Evolutionary conservation across 768 basidiomycete species (phyloP), one percentile per base, ranked within the genome.

Genomic region (Termitomyces sp.): DNA sequence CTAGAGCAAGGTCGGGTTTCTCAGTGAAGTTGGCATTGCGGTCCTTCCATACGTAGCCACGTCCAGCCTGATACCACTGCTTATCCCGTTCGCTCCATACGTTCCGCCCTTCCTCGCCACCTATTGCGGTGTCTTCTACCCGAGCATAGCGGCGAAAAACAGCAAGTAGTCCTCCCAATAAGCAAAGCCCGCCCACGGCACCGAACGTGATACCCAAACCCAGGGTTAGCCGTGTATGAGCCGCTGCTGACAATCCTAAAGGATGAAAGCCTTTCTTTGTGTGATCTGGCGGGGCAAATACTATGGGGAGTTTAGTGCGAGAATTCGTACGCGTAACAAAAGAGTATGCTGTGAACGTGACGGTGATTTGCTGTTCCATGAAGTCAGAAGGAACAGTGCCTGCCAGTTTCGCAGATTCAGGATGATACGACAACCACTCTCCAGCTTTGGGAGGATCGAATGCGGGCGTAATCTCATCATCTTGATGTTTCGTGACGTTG

Each of bases 261-360:
- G 71, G 72, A 60, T 68, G 74, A 27, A 66, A 67, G 2, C 68
- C 65, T 37, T 77, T 73, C 59, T 80, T 73, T 23, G 70, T 69
- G 61, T 72, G 70, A 57, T 75, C 69, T 44, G 67, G 54, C 34
- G 75, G 61, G 42, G 77, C 67, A 55, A 85, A 68, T 53, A 77
- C 73, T 31, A 91, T 73, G 1, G 77, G 69, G 17, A 90, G 74
- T 54, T 62, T 79, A 1, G 86, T 76, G 63, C 89, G 87, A 19
- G 89, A 91, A 1, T 83, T 88, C 16, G 89, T 86, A 62, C 85
- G 89, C 2, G 85, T 89, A 19, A 78, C 54, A 37, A 67, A 73
- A 32, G 86, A 88, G 68, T 84, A 89, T 3, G 88, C 90, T 7
- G 84, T 83, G 61, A 91, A 87, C 3, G 81, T 82, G 48, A 84